phyloP scores from a whole-genome alignment of 31 red algal species.

The Asparagopsis taxiformis region DNA sequence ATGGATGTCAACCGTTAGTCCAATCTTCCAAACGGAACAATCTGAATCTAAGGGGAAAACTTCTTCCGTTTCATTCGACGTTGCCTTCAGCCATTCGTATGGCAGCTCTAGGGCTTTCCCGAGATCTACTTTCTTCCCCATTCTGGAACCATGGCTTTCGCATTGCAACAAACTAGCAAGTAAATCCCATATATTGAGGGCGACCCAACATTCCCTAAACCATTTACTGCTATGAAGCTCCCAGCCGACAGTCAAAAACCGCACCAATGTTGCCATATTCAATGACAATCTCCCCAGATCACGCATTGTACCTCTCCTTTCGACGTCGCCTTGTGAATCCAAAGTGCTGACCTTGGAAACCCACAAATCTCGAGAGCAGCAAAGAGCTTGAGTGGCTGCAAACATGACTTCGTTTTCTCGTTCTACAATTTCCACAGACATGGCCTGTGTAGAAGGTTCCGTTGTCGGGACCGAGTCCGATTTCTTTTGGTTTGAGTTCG shows the following conservation, averaged over 20 bases:
- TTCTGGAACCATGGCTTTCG: slow-evolving; percentile 23
- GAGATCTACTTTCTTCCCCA: slow-evolving; percentile 25
- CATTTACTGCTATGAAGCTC: slow-evolving; percentile 61
- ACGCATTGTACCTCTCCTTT: neutral
- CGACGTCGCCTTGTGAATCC: neutral
- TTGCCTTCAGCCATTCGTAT: neutral
- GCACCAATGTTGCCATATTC: slow-evolving; percentile 49
- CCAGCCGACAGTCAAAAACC: slow-evolving; percentile 51
- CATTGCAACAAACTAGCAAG: slow-evolving; percentile 57
- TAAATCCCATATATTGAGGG: slow-evolving; percentile 45
- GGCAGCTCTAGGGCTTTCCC: slow-evolving; percentile 10
- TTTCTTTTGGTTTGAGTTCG: neutral
- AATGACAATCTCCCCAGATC: slow-evolving; percentile 24
- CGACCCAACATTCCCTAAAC: slow-evolving; percentile 54
- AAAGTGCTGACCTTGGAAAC: neutral
- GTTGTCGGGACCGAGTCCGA: neutral
- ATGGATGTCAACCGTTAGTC: slow-evolving; percentile 21
- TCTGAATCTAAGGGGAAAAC: slow-evolving; percentile 1
- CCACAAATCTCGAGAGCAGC: slow-evolving; percentile 6
- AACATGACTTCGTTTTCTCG: slow-evolving; percentile 22
- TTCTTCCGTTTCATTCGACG: neutral
- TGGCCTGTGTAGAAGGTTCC: neutral
- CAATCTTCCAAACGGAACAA: slow-evolving; percentile 5
- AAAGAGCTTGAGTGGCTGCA: neutral
- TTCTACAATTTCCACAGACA: neutral